These are phyloP conservation scores for Fomitopsis pinicola DNA, from an alignment of 1,284 basidiomycete genomes.

Conservation along the genomic window DNA sequence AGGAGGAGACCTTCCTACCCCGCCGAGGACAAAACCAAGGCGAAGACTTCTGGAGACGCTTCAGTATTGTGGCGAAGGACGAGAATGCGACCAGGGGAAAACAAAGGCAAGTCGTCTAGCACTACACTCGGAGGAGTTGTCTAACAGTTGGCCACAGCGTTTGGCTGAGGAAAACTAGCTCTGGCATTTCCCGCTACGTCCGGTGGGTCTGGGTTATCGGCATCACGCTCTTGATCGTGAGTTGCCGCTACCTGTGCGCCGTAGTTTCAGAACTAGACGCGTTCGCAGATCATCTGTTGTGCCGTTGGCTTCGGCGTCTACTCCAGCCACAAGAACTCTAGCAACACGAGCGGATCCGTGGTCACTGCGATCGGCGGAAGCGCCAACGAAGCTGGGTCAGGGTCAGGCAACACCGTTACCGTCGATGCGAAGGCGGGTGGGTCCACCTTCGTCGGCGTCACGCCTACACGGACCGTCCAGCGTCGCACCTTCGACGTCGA, in stretches of 20 bases:
- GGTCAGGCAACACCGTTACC: slow-evolving; percentile 15
- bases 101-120: slow-evolving; percentile 38
- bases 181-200: slow-evolving; percentile 45
- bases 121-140: background rate
- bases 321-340: slow-evolving; percentile 40
- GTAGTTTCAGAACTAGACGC: background rate
- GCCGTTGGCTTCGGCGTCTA: slow-evolving; percentile 60
- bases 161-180: slow-evolving; percentile 65
- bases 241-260: slow-evolving; percentile 16
- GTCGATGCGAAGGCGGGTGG: slow-evolving; percentile 10
- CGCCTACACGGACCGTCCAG: slow-evolving; percentile 48
- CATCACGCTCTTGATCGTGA: slow-evolving; percentile 50
- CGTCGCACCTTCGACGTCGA: slow-evolving; percentile 17
- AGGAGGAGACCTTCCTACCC: slow-evolving; percentile 64
- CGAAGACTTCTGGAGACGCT: slow-evolving; percentile 81
- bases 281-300: slow-evolving; percentile 40
- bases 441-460: slow-evolving; percentile 27
- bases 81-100: slow-evolving; percentile 43
- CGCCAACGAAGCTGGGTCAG: slow-evolving; percentile 40
- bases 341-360: slow-evolving; percentile 35
- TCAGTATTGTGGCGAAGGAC: slow-evolving; percentile 76
- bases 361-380: slow-evolving; percentile 67
- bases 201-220: slow-evolving; percentile 70
- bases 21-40: slow-evolving; percentile 51
- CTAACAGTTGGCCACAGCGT: slow-evolving; percentile 31